A percentile compares a stretch with the other conserved stretches of the same genome.
These are phyloP conservation scores for Colletotrichum filicis DNA, from an alignment of 2,329 filamentous ascomycete species.

Conservation along the genomic window DNA sequence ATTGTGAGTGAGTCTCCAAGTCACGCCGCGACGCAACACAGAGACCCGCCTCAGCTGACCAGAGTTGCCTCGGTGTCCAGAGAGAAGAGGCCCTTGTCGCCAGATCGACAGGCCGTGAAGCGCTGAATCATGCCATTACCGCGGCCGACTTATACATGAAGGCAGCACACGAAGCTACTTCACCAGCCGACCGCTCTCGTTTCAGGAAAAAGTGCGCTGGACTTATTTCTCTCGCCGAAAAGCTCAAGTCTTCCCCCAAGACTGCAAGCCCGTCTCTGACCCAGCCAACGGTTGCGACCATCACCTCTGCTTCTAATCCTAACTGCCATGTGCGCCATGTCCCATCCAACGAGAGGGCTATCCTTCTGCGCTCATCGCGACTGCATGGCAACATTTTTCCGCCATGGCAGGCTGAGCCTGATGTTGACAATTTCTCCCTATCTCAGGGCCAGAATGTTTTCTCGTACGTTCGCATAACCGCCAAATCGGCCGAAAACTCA, in stretches of 20 bases:
- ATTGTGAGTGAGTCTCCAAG: constrained; percentile 11
- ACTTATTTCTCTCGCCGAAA: constrained; percentile 78
- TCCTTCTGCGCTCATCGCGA: constrained; percentile 80
- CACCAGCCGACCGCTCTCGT: constrained; percentile 71
- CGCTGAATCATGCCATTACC: constrained; percentile 79
- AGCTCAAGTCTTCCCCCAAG: constrained; percentile 68
- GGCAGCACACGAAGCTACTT: constrained; percentile 72
- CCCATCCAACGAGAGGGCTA: constrained; percentile 77
- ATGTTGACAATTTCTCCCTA: constrained; percentile 69
- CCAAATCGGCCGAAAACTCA: constrained; percentile 30
- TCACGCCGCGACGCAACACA: not conserved
- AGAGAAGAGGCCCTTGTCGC: constrained; percentile 50
- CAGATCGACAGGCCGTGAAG: constrained; percentile 59
- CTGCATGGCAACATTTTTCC: constrained; percentile 87
- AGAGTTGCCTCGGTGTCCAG: constrained; percentile 37
- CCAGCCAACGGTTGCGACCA: constrained; percentile 40
- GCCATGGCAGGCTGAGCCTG: constrained; percentile 79
- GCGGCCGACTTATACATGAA: constrained; percentile 86
- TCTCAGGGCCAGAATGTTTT: constrained; percentile 64
- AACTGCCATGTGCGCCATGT: constrained; percentile 62
- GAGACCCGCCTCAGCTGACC: not conserved
- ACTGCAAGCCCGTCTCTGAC: not conserved
- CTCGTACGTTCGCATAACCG: constrained; percentile 60
- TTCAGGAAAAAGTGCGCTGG: constrained; percentile 76
- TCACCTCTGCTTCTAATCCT: not conserved